Base-by-base conservation (phyloP, 345 rosid genomes). In the Eucalyptus tenuipes region DNA sequence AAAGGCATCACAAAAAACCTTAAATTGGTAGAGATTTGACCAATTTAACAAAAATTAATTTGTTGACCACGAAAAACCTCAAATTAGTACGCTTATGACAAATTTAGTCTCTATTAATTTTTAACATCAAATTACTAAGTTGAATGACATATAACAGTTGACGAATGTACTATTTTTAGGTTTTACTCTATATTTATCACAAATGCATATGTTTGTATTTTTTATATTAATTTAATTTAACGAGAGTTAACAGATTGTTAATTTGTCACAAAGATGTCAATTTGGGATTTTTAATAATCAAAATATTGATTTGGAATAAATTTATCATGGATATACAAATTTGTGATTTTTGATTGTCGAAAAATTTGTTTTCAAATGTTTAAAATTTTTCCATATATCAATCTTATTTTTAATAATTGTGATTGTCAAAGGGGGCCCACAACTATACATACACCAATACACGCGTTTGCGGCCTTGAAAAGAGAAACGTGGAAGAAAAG, bases 81-180 rank as follows among this genome's bases (percentile, higher is more conserved):
- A 52, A 18, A 52, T 0, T 0, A 0, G 0, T 52, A 52, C 5
- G 8, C 0, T 52, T 52, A 0, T 18, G 0, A 20, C 0, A 52
- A 52, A 7, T 52, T 0, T 0, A 20, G 0, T 52, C 0, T 7
- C 4, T 1, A 2, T 7, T 52, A 52, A 0, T 2, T 52, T 1
- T 20, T 20, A 52, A 52, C 10, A 0, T 20, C 20, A 20, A 3
- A 52, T 20, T 52, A 4, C 4, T 52, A 52, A 52, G 1, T 18
- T 52, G 1, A 8, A 52, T 3, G 4, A 18, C 1, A 18, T 52
- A 1, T 18, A 0, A 1, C 0, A 18, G 2, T 52, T 20, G 0
- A 18, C 1, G 0, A 20, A 52, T 52, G 10, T 52, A 52, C 0
- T 0, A n/a, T n/a, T n/a, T n/a, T n/a, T n/a, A n/a, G n/a, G n/a